These are phyloP conservation scores for Begonia loranthoides DNA, from an alignment of 306 rosid species.

Conservation along the genomic window DNA sequence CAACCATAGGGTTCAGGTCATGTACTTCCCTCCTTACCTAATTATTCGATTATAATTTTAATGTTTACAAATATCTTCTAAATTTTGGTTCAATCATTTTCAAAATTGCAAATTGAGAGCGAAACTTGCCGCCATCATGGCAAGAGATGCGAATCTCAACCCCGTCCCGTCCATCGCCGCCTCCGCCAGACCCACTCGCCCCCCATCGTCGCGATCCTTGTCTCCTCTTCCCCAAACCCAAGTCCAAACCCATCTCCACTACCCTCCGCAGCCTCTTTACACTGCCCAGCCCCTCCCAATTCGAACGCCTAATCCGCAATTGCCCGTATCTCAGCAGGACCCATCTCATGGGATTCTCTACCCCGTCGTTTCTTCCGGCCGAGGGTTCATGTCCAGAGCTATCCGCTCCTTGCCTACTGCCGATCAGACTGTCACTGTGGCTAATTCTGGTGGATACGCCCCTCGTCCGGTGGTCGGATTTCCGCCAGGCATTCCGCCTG, in stretches of 20 bases:
- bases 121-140: constrained; percentile 25
- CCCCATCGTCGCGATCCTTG: constrained; percentile 19
- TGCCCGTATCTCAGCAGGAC: constrained; percentile 19
- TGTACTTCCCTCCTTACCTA: no score
- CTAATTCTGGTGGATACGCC: constrained; percentile 21
- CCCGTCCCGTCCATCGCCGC: constrained; percentile 6
- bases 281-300: constrained; percentile 20
- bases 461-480: constrained; percentile 26
- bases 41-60: no score
- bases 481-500: constrained; percentile 22
- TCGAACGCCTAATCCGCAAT: constrained; percentile 18
- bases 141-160: constrained; percentile 18
- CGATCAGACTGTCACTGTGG: constrained; percentile 29
- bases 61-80: no score
- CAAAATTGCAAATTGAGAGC: neutral
- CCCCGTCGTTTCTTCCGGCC: constrained; percentile 47
- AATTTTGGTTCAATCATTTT: no score
- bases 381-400: constrained; percentile 27
- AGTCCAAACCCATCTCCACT: constrained; percentile 17
- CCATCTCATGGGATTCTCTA: constrained; percentile 24
- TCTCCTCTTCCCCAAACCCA: constrained; percentile 27
- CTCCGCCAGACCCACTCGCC: constrained; percentile 1
- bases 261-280: constrained; percentile 25
- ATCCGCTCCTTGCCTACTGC: constrained; percentile 9
- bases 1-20: no score